These are phyloP conservation scores for Ganoderma leucocontextum DNA, from an alignment of 1,284 basidiomycete genomes.

Conservation along the genomic window DNA sequence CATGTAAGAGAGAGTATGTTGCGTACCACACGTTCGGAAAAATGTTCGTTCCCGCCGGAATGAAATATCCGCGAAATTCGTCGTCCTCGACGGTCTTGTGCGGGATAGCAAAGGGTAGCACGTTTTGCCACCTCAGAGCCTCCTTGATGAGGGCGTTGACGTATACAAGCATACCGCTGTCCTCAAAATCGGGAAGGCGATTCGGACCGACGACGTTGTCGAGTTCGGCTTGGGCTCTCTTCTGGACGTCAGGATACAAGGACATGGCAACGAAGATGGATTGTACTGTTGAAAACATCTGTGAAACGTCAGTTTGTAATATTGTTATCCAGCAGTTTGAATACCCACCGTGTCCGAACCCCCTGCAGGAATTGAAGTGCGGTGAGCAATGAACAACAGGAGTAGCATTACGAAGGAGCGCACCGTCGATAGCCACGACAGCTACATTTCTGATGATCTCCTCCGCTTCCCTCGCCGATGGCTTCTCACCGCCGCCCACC, in stretches of 20 bases:
- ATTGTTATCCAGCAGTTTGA: background rate
- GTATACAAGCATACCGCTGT: constrained; percentile 30
- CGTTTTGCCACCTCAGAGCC: constrained; percentile 33
- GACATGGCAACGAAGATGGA: constrained; percentile 46
- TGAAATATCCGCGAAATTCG: constrained; percentile 31
- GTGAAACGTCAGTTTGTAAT: background rate
- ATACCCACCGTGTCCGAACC: constrained; percentile 1
- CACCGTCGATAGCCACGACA: constrained; percentile 6
- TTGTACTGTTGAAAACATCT: constrained; percentile 34
- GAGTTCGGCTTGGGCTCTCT: constrained; percentile 42
- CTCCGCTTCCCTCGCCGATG: background rate
- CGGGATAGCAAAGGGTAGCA: constrained; percentile 23
- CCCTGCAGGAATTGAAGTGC: constrained; percentile 30
- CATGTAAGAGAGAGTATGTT: background rate
- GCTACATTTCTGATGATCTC: constrained; percentile 6
- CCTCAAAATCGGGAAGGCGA: constrained; percentile 32
- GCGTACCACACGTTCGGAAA: constrained; percentile 40
- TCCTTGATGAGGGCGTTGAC: constrained; percentile 35
- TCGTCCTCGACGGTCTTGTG: constrained; percentile 27
- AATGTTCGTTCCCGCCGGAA: constrained; percentile 34
- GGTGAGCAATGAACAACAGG: background rate
- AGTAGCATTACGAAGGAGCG: background rate
- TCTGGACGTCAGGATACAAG: constrained; percentile 44
- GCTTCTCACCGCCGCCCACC: background rate
- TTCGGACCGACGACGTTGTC: constrained; percentile 38